Percentiles rank a stretch among this genome's conserved stretches.
These are phyloP conservation scores for Inosperma sp. DNA, from an alignment of 768 basidiomycete species.

Conservation along the genomic window DNA sequence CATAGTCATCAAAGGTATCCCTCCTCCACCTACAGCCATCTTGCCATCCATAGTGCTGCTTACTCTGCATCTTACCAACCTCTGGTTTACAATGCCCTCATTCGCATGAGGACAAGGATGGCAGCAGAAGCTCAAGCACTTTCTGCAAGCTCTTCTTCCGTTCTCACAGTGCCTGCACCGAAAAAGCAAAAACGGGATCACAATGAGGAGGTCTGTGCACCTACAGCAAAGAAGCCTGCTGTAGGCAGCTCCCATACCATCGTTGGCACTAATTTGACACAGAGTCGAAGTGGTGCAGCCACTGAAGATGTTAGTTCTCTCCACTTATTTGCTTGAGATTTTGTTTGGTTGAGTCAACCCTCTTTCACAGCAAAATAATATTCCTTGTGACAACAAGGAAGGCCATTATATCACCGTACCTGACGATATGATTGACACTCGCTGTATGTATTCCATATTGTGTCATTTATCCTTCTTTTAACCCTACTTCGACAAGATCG, in stretches of 20 bases:
- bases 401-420: constrained; percentile 96
- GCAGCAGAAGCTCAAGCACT: constrained; percentile 81
- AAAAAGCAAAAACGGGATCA: constrained; percentile 84
- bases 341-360: constrained; percentile 9
- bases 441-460: constrained; percentile 53
- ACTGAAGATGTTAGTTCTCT: constrained; percentile 60
- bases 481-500: constrained; percentile 56
- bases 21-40: constrained; percentile 74
- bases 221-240: constrained; percentile 57
- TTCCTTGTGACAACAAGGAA: constrained; percentile 93
- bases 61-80: constrained; percentile 81
- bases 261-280: constrained; percentile 59
- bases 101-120: constrained; percentile 79
- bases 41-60: constrained; percentile 66
- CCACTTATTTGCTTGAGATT: constrained; percentile 15
- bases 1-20: constrained; percentile 91
- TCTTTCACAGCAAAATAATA: constrained; percentile 52
- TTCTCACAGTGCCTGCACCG: constrained; percentile 60
- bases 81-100: constrained; percentile 67
- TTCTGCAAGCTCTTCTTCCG: constrained; percentile 63
- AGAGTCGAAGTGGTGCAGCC: constrained; percentile 57
- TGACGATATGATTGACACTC: constrained; percentile 81
- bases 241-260: constrained; percentile 43
- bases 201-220: constrained; percentile 68
- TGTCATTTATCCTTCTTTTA: constrained; percentile 14